phyloP scores from a whole-genome alignment of 768 basidiomycete species.

The Tulasnella sp. region DNA sequence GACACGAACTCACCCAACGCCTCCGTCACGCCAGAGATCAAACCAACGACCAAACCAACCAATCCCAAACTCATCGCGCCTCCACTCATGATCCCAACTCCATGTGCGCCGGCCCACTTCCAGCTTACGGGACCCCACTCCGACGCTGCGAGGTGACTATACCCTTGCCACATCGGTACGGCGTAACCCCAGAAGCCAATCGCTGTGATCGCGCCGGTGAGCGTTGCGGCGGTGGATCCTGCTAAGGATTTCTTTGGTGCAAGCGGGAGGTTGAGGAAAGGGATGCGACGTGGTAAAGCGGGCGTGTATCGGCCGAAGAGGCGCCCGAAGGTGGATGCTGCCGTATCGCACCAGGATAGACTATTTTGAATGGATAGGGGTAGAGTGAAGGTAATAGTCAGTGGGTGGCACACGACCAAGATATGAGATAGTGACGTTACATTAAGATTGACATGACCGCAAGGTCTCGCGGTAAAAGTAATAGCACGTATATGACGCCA shows the following conservation, averaged over 20 bases:
- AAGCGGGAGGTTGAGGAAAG: conserved; percentile 43
- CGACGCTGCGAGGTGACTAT: conserved; percentile 27
- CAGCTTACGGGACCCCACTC: conserved; percentile 19
- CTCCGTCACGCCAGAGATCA: conserved; percentile 79
- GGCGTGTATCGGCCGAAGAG: conserved; percentile 63
- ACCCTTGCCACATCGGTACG: conserved; percentile 36
- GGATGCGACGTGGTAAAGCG: conserved; percentile 36
- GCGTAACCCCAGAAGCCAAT: conserved; percentile 59
- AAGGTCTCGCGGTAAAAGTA: conserved; percentile 70
- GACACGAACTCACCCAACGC: conserved; percentile 60
- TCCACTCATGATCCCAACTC: conserved; percentile 25
- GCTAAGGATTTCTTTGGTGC: conserved; percentile 77
- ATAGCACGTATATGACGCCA: conserved; percentile 67
- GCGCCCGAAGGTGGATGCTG: conserved; percentile 87
- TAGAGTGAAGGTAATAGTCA: no score
- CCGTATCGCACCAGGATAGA: conserved; percentile 91
- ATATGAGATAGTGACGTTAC: conserved; percentile 36
- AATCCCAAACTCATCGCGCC: conserved; percentile 43
- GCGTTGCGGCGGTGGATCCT: conserved; percentile 39
- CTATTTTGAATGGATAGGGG: conserved; percentile 32
- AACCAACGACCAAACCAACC: conserved; percentile 53
- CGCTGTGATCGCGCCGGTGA: conserved; percentile 60
- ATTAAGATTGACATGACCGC: conserved; percentile 85
- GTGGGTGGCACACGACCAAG: conserved; percentile 6
- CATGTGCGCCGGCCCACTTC: conserved; percentile 24